These are phyloP conservation scores for Cornus florida DNA, from an alignment of 148 eudicot genomes.

Conservation along the genomic window DNA sequence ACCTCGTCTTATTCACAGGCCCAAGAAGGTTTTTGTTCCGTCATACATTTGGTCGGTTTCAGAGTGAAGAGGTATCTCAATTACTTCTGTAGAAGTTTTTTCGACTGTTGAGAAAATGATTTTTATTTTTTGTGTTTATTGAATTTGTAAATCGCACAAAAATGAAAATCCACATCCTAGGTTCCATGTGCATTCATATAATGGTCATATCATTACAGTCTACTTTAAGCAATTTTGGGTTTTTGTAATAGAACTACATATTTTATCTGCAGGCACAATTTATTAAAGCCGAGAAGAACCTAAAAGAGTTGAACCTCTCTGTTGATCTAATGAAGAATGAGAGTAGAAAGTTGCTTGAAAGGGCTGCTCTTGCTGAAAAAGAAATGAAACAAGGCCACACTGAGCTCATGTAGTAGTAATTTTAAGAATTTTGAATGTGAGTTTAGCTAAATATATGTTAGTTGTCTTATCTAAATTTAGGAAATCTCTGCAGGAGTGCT, in stretches of 20 bases:
- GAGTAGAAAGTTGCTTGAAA: slow-evolving; percentile 79
- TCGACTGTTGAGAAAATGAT: not conserved
- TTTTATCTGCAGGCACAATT: slow-evolving; percentile 64
- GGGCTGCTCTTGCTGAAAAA: slow-evolving; percentile 83
- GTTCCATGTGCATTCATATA: not conserved
- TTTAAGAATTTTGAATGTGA: not conserved
- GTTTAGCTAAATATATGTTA: not conserved
- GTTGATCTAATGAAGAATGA: slow-evolving; percentile 87
- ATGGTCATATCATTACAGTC: not conserved
- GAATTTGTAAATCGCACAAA: not conserved
- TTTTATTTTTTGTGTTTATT: not conserved
- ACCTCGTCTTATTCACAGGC: slow-evolving; percentile 43
- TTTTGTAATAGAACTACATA: not conserved
- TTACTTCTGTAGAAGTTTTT: not conserved
- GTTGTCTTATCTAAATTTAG: slow-evolving; percentile 13
- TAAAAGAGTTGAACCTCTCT: slow-evolving; percentile 60
- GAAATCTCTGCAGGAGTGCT: slow-evolving; percentile 44
- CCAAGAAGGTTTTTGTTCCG: slow-evolving; percentile 88
- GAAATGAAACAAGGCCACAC: slow-evolving; percentile 71
- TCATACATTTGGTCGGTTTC: slow-evolving; percentile 83
- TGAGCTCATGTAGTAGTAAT: slow-evolving; percentile 51
- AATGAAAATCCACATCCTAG: not conserved
- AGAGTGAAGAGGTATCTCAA: slow-evolving; percentile 76
- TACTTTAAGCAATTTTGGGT: not conserved
- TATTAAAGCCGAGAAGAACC: slow-evolving; percentile 74